A percentile compares a stretch with the other conserved stretches of the same genome.
phyloP scores from a whole-genome alignment of 2,329 filamentous ascomycete genomes.

The Sarocladium strictum region DNA sequence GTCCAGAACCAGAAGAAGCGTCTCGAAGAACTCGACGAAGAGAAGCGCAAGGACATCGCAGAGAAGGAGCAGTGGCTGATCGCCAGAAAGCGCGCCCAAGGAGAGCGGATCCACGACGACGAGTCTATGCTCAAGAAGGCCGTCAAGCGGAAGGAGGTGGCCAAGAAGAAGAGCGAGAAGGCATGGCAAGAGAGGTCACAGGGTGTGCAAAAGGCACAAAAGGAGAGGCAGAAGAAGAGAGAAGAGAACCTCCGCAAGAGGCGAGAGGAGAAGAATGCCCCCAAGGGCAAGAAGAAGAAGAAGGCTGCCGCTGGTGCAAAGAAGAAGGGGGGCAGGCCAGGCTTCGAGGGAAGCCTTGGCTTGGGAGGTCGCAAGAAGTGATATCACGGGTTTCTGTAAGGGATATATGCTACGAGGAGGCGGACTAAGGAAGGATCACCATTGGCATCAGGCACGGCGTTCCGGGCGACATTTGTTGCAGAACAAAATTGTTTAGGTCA shows the following conservation, averaged over 20 bases:
- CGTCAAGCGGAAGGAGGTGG: slow-evolving; percentile 83
- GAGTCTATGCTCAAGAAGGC: slow-evolving; percentile 86
- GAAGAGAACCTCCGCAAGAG: slow-evolving; percentile 72
- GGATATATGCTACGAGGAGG: slow-evolving; percentile 2
- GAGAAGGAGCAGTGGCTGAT: slow-evolving; percentile 95
- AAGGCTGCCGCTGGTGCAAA: slow-evolving; percentile 29
- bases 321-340: slow-evolving; percentile 51
- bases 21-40: slow-evolving; percentile 66
- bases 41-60: slow-evolving; percentile 78
- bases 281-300: slow-evolving; percentile 56
- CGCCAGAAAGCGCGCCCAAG: slow-evolving; percentile 81
- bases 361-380: slow-evolving; percentile 45
- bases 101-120: slow-evolving; percentile 84
- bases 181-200: slow-evolving; percentile 75
- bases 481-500: neutral
- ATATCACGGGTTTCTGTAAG: slow-evolving; percentile 6
- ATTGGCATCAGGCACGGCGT: slow-evolving; percentile 8
- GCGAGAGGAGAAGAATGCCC: slow-evolving; percentile 63
- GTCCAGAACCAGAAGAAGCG: slow-evolving; percentile 82
- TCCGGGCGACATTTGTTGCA: neutral
- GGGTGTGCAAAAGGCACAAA: slow-evolving; percentile 68
- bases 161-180: slow-evolving; percentile 86
- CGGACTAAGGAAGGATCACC: neutral
- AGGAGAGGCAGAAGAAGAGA: slow-evolving; percentile 75
- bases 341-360: slow-evolving; percentile 64